Evolutionary conservation across 163 green algal species (phyloP).

Genomic region (Coccomyxa subellipsoidea): DNA sequence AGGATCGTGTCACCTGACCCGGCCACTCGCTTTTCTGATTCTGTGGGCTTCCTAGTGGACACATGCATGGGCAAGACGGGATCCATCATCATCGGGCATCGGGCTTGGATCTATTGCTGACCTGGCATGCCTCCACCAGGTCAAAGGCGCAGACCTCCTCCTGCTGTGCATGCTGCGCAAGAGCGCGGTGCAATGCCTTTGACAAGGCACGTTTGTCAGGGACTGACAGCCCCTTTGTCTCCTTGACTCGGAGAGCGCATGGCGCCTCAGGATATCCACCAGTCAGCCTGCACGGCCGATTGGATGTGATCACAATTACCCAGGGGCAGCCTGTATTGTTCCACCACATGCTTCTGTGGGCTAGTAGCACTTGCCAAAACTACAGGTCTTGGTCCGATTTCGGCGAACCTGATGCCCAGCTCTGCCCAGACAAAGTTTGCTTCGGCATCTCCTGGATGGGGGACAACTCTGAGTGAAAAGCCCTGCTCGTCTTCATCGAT

Average conservation of each 20-base stretch:
- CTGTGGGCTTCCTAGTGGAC: too few relatives aligned
- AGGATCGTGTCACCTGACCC: neutral
- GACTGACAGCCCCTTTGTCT: conserved; percentile 24
- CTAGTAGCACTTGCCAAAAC: neutral
- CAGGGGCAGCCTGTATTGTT: neutral
- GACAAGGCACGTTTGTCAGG: conserved; percentile 28
- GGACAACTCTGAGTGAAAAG: conserved; percentile 63
- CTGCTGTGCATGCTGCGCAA: conserved; percentile 27
- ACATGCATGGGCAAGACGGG: too few relatives aligned
- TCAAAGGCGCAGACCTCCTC: conserved; percentile 67
- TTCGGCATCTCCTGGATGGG: conserved; percentile 47
- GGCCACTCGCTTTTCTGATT: neutral
- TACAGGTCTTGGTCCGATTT: neutral
- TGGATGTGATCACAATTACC: neutral
- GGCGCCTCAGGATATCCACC: conserved; percentile 41
- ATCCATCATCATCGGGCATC: neutral
- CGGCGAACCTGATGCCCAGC: conserved; percentile 20
- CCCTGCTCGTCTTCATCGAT: conserved; percentile 39
- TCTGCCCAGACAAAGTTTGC: conserved; percentile 50
- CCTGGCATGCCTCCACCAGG: conserved; percentile 56
- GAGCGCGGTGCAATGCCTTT: conserved; percentile 36
- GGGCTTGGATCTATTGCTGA: neutral
- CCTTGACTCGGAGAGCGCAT: conserved; percentile 29
- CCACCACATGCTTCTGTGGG: neutral
- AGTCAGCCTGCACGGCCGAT: conserved; percentile 37